A percentile compares a stretch with the other conserved stretches of the same genome.
Evolutionary conservation across 495 filamentous ascomycete genomes (phyloP).

Genomic region (Podospora pseudoanserina): DNA sequence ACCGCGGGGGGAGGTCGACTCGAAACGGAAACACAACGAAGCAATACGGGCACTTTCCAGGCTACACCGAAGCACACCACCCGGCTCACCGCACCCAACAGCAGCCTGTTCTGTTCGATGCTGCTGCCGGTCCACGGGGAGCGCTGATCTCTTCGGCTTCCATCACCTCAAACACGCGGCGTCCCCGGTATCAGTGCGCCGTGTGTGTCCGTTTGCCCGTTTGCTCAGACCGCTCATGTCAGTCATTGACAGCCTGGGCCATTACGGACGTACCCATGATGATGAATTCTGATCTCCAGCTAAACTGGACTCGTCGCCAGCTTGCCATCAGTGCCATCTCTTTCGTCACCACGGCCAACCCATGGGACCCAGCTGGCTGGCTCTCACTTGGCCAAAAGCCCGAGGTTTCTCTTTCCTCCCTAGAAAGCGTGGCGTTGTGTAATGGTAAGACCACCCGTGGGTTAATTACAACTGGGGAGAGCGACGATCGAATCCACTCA

Average conservation of each 20-base stretch:
- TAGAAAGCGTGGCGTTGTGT: constrained; percentile 5
- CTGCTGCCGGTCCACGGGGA: not conserved
- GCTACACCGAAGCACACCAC: not conserved
- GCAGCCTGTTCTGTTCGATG: not conserved
- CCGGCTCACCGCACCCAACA: not conserved
- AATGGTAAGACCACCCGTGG: constrained; percentile 4
- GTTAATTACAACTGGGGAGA: not conserved
- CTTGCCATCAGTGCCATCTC: not conserved
- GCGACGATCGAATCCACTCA: constrained; percentile 2
- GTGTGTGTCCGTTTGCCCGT: constrained; percentile 3
- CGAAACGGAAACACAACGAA: not conserved
- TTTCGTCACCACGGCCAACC: not conserved
- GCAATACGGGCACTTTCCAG: no score
- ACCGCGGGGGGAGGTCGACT: not conserved
- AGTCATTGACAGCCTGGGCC: not conserved
- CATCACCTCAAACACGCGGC: constrained; percentile 5
- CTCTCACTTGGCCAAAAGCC: constrained; percentile 7
- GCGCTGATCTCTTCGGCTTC: not conserved
- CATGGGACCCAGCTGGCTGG: not conserved
- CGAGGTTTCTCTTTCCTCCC: constrained; percentile 3
- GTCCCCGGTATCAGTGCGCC: constrained; percentile 1
- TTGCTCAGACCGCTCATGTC: not conserved
- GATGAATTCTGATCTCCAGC: not conserved
- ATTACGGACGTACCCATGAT: not conserved
- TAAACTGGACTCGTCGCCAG: not conserved